These are phyloP conservation scores for Porcisia hertigi DNA, from an alignment of 208 protist genomes.

Conservation along the genomic window DNA sequence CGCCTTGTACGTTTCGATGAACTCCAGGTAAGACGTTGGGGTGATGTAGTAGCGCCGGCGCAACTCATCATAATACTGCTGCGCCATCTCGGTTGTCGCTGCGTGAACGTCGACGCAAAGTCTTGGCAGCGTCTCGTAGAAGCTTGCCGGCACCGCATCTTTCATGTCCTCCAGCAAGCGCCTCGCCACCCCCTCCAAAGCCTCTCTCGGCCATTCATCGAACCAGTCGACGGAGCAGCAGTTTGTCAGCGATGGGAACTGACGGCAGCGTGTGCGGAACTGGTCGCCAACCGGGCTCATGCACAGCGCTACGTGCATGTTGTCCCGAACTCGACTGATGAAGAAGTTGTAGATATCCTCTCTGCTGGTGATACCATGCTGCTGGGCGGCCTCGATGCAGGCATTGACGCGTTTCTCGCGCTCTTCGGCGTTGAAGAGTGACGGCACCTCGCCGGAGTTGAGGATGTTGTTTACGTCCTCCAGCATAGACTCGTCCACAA, in stretches of 20 bases:
- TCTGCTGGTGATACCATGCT: constrained; percentile 86
- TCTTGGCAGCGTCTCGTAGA: constrained; percentile 68
- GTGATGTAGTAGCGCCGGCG: constrained; percentile 95
- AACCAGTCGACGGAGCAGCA: constrained; percentile 99
- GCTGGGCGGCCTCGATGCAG: constrained; percentile 86
- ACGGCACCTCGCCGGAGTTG: constrained; percentile 97
- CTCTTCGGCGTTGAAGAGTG: constrained; percentile 96
- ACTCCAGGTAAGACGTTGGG: constrained; percentile 95
- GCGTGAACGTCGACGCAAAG: constrained; percentile 92
- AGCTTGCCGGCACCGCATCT: constrained; percentile 36
- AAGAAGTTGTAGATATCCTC: constrained; percentile 95
- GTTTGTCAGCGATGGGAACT: constrained; percentile 98
- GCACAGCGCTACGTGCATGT: constrained; percentile 96
- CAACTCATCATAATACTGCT: constrained; percentile 92
- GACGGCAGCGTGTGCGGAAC: constrained; percentile 94
- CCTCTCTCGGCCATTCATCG: constrained; percentile 95
- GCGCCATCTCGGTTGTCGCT: constrained; percentile 63
- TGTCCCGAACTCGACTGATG: constrained; percentile 94
- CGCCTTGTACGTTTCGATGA: constrained; percentile 93
- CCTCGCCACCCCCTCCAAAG: constrained; percentile 88
- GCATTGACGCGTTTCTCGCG: constrained; percentile 95
- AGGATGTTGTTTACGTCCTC: constrained; percentile 98
- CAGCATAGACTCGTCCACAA: constrained; percentile 95
- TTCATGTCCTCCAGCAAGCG: constrained; percentile 75
- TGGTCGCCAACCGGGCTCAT: constrained; percentile 96